phyloP scores from a whole-genome alignment of 495 filamentous ascomycete genomes.

The Penicillium lagena region DNA sequence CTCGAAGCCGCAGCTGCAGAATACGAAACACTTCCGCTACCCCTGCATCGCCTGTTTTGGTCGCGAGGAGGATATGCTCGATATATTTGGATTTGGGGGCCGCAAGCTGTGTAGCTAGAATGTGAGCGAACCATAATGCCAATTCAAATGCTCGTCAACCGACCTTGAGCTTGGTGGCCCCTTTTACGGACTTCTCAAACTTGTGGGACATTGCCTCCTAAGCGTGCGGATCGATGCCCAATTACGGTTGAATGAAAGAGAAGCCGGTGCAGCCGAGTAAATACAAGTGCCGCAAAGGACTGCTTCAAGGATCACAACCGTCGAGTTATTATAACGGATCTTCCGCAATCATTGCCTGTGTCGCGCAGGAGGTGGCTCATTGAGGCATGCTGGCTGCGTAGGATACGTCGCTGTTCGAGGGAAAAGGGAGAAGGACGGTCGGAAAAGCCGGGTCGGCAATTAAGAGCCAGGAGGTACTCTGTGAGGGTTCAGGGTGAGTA shows the following conservation, averaged over 20 bases:
- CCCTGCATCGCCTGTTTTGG: constrained; percentile 89
- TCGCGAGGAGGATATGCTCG: constrained; percentile 94
- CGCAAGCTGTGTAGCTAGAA: constrained; percentile 57
- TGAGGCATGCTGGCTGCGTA: constrained; percentile 26
- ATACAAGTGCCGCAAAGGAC: neutral
- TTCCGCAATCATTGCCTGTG: constrained; percentile 17
- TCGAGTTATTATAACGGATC: constrained; percentile 15
- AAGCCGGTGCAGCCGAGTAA: too few species aligned
- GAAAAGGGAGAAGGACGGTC: constrained; percentile 1
- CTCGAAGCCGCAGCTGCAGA: constrained; percentile 77
- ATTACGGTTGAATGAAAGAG: neutral
- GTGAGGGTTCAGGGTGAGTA: constrained; percentile 1
- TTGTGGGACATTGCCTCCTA: constrained; percentile 60
- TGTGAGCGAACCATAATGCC: neutral
- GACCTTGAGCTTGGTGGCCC: constrained; percentile 91
- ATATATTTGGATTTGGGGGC: constrained; percentile 99
- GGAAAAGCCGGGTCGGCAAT: constrained; percentile 3
- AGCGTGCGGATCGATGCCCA: constrained; percentile 3
- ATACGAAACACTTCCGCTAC: constrained; percentile 95
- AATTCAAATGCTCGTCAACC: constrained; percentile 11
- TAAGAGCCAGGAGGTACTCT: neutral
- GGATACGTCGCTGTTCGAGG: constrained; percentile 3
- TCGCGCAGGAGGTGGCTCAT: constrained; percentile 25
- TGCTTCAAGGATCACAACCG: constrained; percentile 18
- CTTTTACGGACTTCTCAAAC: constrained; percentile 91